phyloP scores from a whole-genome alignment of 202 grass and related monocot genomes.

The Elaeis oleifera region DNA sequence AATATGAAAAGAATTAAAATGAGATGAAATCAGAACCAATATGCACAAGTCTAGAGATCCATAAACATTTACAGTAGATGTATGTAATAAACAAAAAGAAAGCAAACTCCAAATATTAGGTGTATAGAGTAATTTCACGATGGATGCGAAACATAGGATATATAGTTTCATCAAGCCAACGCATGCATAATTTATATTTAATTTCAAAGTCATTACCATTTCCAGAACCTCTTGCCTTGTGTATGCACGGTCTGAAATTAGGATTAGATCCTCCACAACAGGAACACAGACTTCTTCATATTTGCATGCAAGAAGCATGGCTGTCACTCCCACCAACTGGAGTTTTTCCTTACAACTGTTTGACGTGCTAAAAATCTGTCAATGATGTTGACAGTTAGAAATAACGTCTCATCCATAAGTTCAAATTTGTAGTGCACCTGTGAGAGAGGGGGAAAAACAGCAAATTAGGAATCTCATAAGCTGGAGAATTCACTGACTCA shows the following conservation, averaged over 20 bases:
- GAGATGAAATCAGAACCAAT: background rate
- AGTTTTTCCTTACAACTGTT: background rate
- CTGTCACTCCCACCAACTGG: slow-evolving; percentile 1
- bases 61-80: too few species aligned
- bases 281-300: slow-evolving; percentile 7
- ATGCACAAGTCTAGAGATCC: too few species aligned
- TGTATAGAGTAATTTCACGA: too few species aligned
- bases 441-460: background rate
- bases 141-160: too few species aligned
- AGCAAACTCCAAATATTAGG: too few species aligned
- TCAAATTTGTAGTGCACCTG: slow-evolving; percentile 12
- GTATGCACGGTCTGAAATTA: slow-evolving; percentile 4
- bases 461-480: slow-evolving; percentile 7
- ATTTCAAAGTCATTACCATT: slow-evolving; percentile 1
- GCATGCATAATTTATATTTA: too few species aligned
- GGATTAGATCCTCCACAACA: background rate
- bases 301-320: slow-evolving; percentile 8
- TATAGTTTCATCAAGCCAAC: too few species aligned
- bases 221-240: slow-evolving; percentile 1
- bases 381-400: background rate
- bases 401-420: background rate
- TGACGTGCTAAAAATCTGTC: slow-evolving; percentile 1
- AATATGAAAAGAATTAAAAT: slow-evolving; percentile 16
- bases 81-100: too few species aligned
- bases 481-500: background rate